Evolutionary conservation across 352 stramenopile genomes (phyloP).

Genomic region (Peronospora farinosa): DNA sequence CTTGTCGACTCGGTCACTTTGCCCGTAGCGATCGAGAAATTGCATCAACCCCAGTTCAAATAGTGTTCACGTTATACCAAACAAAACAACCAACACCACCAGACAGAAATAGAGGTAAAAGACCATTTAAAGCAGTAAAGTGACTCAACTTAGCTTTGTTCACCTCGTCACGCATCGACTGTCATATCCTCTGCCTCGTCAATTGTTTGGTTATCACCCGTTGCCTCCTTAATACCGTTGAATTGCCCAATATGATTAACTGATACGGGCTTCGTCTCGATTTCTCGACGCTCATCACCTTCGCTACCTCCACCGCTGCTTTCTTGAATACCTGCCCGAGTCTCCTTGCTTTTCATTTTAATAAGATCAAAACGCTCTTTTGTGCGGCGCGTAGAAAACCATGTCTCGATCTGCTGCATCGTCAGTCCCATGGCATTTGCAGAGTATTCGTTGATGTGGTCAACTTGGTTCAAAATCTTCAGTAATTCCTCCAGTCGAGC

Average conservation of each 20-base stretch:
- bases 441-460: constrained; percentile 57
- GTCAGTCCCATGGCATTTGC: constrained; percentile 44
- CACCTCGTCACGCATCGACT: constrained; percentile 25
- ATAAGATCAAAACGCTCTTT: constrained; percentile 77
- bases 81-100: neutral
- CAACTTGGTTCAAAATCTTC: constrained; percentile 62
- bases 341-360: constrained; percentile 68
- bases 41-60: constrained; percentile 35
- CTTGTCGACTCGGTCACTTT: constrained; percentile 46
- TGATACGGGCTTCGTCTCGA: constrained; percentile 12
- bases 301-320: constrained; percentile 37
- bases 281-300: constrained; percentile 28
- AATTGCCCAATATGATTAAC: constrained; percentile 17
- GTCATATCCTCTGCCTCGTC: constrained; percentile 24
- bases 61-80: constrained; percentile 2
- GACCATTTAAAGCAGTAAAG: constrained; percentile 20
- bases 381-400: constrained; percentile 76
- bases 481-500: constrained; percentile 64
- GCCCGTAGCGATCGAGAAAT: constrained; percentile 43
- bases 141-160: constrained; percentile 17
- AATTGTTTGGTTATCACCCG: neutral
- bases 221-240: constrained; percentile 7
- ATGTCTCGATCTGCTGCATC: constrained; percentile 79
- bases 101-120: neutral
- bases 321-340: constrained; percentile 17